These are phyloP conservation scores for Salvia rosmarinus DNA, from an alignment of 257 asterid genomes.

Conservation along the genomic window DNA sequence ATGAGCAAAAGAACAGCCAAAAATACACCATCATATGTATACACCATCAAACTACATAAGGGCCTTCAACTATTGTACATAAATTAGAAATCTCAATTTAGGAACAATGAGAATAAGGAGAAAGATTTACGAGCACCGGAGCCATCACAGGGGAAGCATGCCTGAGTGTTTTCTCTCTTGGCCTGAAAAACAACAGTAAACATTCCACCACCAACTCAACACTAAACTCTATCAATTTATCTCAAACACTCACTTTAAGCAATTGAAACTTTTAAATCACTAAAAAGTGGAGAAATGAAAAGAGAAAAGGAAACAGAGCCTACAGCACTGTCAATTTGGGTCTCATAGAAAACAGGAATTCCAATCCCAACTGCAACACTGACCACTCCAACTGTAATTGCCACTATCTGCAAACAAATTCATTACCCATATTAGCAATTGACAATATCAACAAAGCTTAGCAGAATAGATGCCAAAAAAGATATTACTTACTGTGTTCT, in stretches of 20 bases:
- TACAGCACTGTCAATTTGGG: constrained; percentile 86
- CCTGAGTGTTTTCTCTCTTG: constrained; percentile 86
- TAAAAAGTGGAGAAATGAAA: background rate
- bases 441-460: background rate
- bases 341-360: constrained; percentile 87
- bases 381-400: constrained; percentile 78
- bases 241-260: background rate
- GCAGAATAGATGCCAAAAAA: background rate
- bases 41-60: too few species aligned
- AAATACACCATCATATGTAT: too few species aligned
- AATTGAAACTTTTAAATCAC: background rate
- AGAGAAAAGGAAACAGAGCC: constrained; percentile 16
- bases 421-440: constrained; percentile 14
- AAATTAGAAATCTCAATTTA: background rate
- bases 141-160: constrained; percentile 95
- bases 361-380: constrained; percentile 93
- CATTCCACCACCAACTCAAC: background rate
- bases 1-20: background rate
- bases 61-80: background rate
- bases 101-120: constrained; percentile 5
- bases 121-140: constrained; percentile 83
- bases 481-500: constrained; percentile 59
- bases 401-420: constrained; percentile 58
- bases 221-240: background rate
- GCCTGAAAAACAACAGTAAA: constrained; percentile 52